Percentiles rank a stretch among this genome's conserved stretches.
phyloP scores from a whole-genome alignment of 106 monocot genomes.

The Platanthera guangdongensis region DNA sequence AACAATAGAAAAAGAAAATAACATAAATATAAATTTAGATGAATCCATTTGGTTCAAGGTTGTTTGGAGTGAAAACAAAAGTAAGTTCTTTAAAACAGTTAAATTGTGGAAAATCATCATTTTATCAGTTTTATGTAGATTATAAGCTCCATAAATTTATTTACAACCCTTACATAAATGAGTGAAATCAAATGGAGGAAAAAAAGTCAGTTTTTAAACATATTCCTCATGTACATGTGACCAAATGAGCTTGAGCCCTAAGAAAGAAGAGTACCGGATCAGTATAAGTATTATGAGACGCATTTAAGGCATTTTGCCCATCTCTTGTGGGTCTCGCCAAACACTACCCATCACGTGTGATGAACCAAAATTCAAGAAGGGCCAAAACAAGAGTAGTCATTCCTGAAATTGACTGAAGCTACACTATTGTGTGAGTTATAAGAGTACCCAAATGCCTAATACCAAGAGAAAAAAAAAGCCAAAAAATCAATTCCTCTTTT shows the following conservation, averaged over 20 bases:
- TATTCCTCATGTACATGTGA: not conserved
- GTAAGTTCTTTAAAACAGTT: not conserved
- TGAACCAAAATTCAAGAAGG: not conserved
- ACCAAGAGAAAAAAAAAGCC: not conserved
- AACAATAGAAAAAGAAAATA: constrained; percentile 1
- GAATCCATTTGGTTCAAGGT: not conserved
- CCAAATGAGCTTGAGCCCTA: not conserved
- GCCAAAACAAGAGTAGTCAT: not conserved
- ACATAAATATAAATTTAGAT: not conserved
- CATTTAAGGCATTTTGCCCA: constrained; percentile 3
- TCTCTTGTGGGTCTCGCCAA: not conserved
- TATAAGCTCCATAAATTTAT: not conserved
- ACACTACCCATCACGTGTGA: not conserved
- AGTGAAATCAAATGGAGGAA: not conserved
- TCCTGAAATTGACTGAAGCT: not conserved
- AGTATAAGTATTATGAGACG: not conserved
- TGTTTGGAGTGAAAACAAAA: not conserved
- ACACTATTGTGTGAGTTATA: not conserved
- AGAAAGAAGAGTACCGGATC: not conserved
- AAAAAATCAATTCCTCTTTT: not conserved
- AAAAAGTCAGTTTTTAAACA: not conserved
- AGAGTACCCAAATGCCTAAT: not conserved
- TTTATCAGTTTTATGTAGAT: not conserved
- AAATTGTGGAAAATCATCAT: not conserved
- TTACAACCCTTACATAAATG: not conserved